Percentiles rank a stretch among this genome's conserved stretches.
phyloP scores from a whole-genome alignment of 2,329 filamentous ascomycete species.

The Fusarium nanum region DNA sequence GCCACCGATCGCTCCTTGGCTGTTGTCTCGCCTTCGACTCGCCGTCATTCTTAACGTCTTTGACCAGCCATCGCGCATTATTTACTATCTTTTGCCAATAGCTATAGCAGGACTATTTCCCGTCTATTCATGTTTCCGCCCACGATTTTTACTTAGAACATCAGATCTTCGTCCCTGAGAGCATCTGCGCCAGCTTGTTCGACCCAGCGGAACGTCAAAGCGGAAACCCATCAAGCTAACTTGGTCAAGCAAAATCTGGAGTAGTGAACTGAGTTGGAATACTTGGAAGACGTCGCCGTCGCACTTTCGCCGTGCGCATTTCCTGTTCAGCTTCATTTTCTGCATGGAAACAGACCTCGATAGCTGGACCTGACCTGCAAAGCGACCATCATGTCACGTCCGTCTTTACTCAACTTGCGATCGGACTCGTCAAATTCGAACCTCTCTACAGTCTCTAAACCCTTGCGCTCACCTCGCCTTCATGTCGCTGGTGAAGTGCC shows the following conservation, averaged over 20 bases:
- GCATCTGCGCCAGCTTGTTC: slow-evolving; percentile 5
- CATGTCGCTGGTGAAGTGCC: slow-evolving; percentile 85
- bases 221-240: slow-evolving; percentile 2
- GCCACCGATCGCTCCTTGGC: slow-evolving; percentile 40
- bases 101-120: not conserved
- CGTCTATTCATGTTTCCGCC: not conserved
- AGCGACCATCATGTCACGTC: slow-evolving; percentile 61
- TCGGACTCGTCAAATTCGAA: slow-evolving; percentile 66
- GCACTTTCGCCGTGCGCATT: slow-evolving; percentile 3
- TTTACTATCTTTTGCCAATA: slow-evolving; percentile 14
- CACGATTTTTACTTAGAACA: not conserved
- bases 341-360: slow-evolving; percentile 36
- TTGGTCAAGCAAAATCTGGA: not conserved
- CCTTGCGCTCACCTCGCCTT: slow-evolving; percentile 77
- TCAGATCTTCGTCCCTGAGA: slow-evolving; percentile 9
- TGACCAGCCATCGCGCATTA: slow-evolving; percentile 21
- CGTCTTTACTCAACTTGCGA: slow-evolving; percentile 69
- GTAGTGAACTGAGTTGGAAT: not conserved
- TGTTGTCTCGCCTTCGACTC: slow-evolving; percentile 28
- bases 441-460: slow-evolving; percentile 59
- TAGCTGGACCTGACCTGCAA: slow-evolving; percentile 21
- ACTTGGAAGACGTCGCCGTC: not conserved
- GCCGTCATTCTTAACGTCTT: slow-evolving; percentile 29
- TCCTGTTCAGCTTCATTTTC: not conserved
- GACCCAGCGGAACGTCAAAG: slow-evolving; percentile 1